phyloP scores from a whole-genome alignment of 768 basidiomycete species.

The Coprinopsis sp. region DNA sequence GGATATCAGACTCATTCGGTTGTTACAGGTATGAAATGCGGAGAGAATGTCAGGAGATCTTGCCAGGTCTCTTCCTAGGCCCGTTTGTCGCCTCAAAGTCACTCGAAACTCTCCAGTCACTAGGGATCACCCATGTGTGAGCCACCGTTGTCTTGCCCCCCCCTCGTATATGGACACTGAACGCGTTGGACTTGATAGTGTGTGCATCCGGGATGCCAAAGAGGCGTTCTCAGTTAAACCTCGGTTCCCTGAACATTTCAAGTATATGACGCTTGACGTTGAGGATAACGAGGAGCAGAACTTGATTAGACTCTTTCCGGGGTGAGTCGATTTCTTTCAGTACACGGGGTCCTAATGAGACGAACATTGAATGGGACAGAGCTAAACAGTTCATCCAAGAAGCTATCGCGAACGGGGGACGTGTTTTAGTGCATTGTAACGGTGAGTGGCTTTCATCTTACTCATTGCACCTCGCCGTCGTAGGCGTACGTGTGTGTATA shows the following conservation, averaged over 20 bases:
- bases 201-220: slow-evolving; percentile 85
- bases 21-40: slow-evolving; percentile 83
- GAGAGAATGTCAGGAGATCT: slow-evolving; percentile 89
- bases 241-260: slow-evolving; percentile 75
- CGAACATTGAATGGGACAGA: slow-evolving; percentile 30
- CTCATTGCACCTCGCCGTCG: no score
- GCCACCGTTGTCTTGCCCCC: slow-evolving; percentile 12
- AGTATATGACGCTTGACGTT: slow-evolving; percentile 79
- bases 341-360: background rate
- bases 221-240: slow-evolving; percentile 88
- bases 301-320: slow-evolving; percentile 85
- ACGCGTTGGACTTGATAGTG: slow-evolving; percentile 38
- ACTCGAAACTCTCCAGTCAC: slow-evolving; percentile 55
- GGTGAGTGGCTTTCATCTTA: slow-evolving; percentile 39
- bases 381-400: slow-evolving; percentile 73
- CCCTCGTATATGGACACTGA: slow-evolving; percentile 5
- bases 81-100: slow-evolving; percentile 89
- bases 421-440: slow-evolving; percentile 86
- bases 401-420: slow-evolving; percentile 59
- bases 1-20: background rate
- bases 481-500: no score
- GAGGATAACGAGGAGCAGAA: slow-evolving; percentile 95
- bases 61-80: slow-evolving; percentile 76
- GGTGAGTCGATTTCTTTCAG: slow-evolving; percentile 39
- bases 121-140: slow-evolving; percentile 83